Evolutionary conservation across 2,329 filamentous ascomycete species (phyloP), one percentile per base, ranked within the genome.

Genomic region (Pestalotiopsis sp.): DNA sequence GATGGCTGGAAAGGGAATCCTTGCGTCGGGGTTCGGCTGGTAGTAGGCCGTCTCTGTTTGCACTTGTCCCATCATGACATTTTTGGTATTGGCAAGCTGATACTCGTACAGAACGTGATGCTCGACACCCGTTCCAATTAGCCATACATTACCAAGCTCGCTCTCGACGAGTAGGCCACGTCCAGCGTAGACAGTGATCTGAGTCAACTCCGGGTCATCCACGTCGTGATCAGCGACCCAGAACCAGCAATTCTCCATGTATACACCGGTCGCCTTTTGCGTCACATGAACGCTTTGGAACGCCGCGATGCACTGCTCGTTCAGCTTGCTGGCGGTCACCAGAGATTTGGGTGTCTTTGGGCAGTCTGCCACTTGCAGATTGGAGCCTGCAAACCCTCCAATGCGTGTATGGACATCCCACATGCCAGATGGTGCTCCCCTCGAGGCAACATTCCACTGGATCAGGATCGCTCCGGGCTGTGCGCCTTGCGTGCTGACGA

Each of bases 391-490:
- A 65, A 88, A 90, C 3, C 92, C 93, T 71, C 92, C 92, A 64
- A 95, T 86, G 72, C 93, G 90, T 75, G 92, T 88, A 79, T 95
- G 92, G 12, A 92, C 88, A 76, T 95, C 93, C 92, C 92, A 95
- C 79, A 92, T 85, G 4, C 88, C 89, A 7, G 82, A 82, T 14
- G 85, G 83, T 66, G 77, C 78, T 17, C 69, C 56, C 7, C 64
- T 66, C 9, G 75, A 73, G 68, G 72, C 66, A 1, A 92, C 80
- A 75, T 93, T 93, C 84, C 88, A 92, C 73, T 93, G 82, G 67
- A 92, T 85, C 6, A 93, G 79, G 2, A 91, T 83, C 0, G 88
- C 88, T 56, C 90, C 88, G 11, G 86, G 81, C n/a, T 87, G 82
- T 9, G 86, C 82, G 2, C 89, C 90, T 70, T 85, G 81, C 0